Evolutionary conservation across 1,284 basidiomycete genomes (phyloP), one percentile per base, ranked within the genome.

Genomic region (Mycena sp.): DNA sequence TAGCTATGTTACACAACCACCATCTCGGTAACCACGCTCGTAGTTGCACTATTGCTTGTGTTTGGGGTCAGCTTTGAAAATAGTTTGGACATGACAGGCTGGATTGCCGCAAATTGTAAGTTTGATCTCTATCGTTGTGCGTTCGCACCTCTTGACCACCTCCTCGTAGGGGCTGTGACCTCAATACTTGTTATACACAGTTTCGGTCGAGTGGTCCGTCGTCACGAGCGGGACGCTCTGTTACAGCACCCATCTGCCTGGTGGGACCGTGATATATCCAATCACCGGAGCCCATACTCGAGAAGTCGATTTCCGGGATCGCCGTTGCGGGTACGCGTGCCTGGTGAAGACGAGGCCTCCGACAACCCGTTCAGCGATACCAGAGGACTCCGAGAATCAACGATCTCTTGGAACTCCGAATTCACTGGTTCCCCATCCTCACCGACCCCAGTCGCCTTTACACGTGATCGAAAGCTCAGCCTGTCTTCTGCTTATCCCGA

Each of bases 171-270:
- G 87, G 79, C 80, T 6, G 71, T 88, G 37, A 81, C 88, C 26
- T 89, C 88, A 0, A 48, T 85, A 16, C 77, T 88, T 48, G 82
- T 85, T 6, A 81, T 89, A 61, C 85, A 88, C 65, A 89, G 86
- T 71, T 88, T 87, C 70, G 79, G 83, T 43, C 81, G 87, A 29
- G 88, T 89, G 11, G 81, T 89, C 21, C 80, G 78, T 19, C 82
- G 88, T n/a, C 85, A 89, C 68, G 88, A 90, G 72, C 76, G 81
- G 43, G 88, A 90, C 61, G 81, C 82, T 0, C 72, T 87, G 29
- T 71, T 89, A 16, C 83, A 84, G 59, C 80, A 84, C 62, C 82
- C 85, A 3, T 74, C 77, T 6, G 75, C 79, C 16, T 86, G 82
- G 76, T 75, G 80, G 64, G 55, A 59, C 25, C 61, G 50, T 10